Conservation (phyloP, 495 filamentous ascomycete genomes). For the Podospora fimiseda region DNA sequence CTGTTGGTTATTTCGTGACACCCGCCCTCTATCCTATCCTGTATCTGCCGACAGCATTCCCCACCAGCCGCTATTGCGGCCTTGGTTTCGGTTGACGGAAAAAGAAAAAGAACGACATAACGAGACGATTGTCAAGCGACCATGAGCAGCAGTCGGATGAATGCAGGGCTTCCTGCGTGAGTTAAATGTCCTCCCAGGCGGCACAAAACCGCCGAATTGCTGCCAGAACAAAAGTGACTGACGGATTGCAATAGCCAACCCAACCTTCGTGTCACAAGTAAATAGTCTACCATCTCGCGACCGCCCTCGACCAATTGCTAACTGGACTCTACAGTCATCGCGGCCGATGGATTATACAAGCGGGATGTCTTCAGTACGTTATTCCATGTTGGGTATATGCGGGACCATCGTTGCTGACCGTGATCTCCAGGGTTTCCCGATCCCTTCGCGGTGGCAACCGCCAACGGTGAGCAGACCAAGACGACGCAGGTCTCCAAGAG, state of each 20-base stretch:
- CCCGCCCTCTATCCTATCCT: neutral
- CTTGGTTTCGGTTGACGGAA: neutral
- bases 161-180: constrained; percentile 28
- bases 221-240: constrained; percentile 9
- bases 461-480: constrained; percentile 92
- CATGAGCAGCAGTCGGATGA: constrained; percentile 28
- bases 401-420: constrained; percentile 14
- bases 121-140: constrained; percentile 14
- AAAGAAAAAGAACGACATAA: constrained; percentile 9
- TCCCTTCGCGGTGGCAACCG: constrained; percentile 94
- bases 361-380: constrained; percentile 94
- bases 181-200: constrained; percentile 7
- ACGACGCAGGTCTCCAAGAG: constrained; percentile 94
- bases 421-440: constrained; percentile 80
- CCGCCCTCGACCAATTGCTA: no score
- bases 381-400: neutral
- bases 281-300: constrained; percentile 26
- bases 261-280: constrained; percentile 63
- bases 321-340: constrained; percentile 66
- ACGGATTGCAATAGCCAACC: constrained; percentile 40
- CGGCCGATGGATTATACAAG: constrained; percentile 96
- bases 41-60: neutral
- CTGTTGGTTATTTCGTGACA: neutral
- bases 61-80: neutral
- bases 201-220: neutral